These are phyloP conservation scores for Skeletonema potamos DNA, from an alignment of 108 stramenopile genomes.

Conservation along the genomic window DNA sequence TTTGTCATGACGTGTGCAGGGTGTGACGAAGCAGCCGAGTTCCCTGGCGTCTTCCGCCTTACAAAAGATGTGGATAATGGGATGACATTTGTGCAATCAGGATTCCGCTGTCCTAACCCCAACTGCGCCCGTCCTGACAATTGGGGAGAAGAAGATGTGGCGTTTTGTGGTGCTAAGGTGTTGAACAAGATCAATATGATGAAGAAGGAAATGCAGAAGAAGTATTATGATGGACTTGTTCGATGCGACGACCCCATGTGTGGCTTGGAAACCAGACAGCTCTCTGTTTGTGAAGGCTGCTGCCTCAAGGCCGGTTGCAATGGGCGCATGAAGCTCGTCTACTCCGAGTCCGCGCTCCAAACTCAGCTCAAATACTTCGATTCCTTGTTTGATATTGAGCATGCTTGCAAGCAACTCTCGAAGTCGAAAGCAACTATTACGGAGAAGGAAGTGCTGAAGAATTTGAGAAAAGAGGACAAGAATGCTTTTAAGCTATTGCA, in stretches of 20 bases:
- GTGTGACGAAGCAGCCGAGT: conserved; percentile 57
- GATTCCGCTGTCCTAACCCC: conserved; percentile 46
- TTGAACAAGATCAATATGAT: conserved; percentile 55
- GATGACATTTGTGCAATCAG: conserved; percentile 54
- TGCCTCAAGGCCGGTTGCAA: conserved; percentile 78
- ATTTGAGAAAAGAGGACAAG: conserved; percentile 55
- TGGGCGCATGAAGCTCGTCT: conserved; percentile 59
- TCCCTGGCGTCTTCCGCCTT: conserved; percentile 66
- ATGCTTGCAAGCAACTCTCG: conserved; percentile 59
- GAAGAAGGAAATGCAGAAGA: conserved; percentile 41
- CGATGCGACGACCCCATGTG: conserved; percentile 85
- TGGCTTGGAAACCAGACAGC: conserved; percentile 72
- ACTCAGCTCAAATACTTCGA: conserved; percentile 87
- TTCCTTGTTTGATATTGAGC: conserved; percentile 73
- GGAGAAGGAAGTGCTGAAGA: conserved; percentile 52
- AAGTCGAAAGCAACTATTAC: conserved; percentile 15
- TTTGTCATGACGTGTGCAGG: conserved; percentile 60
- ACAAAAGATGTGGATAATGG: conserved; percentile 39
- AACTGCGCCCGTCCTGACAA: conserved; percentile 53
- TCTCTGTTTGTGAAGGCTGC: conserved; percentile 72
- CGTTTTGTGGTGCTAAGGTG: conserved; percentile 58
- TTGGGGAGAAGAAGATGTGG: conserved; percentile 64
- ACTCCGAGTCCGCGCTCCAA: conserved; percentile 56
- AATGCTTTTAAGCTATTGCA: conserved; percentile 38
- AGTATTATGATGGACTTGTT: conserved; percentile 68